Evolutionary conservation across 306 rosid genomes (phyloP), one percentile per base, ranked within the genome.

Genomic region (Rosa chinensis): DNA sequence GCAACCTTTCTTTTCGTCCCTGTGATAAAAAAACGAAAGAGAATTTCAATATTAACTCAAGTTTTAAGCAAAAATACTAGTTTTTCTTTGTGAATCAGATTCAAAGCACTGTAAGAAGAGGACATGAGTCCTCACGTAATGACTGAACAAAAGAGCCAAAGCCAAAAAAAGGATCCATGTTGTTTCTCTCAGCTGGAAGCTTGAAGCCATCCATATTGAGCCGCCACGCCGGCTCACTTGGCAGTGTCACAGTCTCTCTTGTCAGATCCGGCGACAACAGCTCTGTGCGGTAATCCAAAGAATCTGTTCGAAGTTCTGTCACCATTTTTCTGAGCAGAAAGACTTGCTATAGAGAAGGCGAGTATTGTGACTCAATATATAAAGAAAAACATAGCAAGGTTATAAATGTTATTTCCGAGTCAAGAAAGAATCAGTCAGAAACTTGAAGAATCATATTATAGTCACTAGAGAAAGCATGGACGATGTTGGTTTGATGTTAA

Each of bases 181-280:
- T 18, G 14, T 67, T 83, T 45, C 85, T 88, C 20, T 87, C 80
- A n/a, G 72, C 48, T 3, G 97, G 97, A 63, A 89, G 83, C 5
- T 56, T 87, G 83, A 88, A 69, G 43, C 78, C 84, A 13, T 91
- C 97, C 85, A 94, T 85, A 47, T 81, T 92, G 86, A 94, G 91
- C 82, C 92, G 80, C 99, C 99, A 94, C 2, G 97, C 82, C 16
- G 97, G 89, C 70, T 87, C 92, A 7, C 85, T 86, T 21, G 91
- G 74, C 61, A 62, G 76, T 1, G 80, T 40, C 48, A 78, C 89
- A 25, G 74, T 76, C 78, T 80, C 84, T n/a, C 72, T 84, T 0
- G 81, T 81, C 8, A 83, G 66, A 1, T 66, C 88, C 0, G 99
- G 99, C 0, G 97, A 94, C 77, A 94, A 84, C 83, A 92, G 91